Percentiles rank a stretch among this genome's conserved stretches.
Evolutionary conservation across 345 rosid species (phyloP).

Genomic region (Sisymbrium altissimum): DNA sequence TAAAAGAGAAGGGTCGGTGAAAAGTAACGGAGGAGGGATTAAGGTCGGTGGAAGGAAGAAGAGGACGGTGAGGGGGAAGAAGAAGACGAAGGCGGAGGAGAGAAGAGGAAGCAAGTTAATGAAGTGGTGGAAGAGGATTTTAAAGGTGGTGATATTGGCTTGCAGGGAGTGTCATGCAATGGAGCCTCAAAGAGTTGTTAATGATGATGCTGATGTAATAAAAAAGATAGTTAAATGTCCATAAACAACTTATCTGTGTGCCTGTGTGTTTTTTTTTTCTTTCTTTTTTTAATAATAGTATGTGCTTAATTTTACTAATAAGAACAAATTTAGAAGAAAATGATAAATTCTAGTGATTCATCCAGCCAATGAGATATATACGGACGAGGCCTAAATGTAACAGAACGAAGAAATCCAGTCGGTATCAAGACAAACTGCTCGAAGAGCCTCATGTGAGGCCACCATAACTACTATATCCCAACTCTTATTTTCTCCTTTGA

Average conservation of each 20-base stretch:
- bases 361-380: too few relatives aligned
- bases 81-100: conserved; percentile 7
- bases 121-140: conserved; percentile 47
- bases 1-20: conserved; percentile 52
- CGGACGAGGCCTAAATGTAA: too few relatives aligned
- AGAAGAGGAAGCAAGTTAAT: conserved; percentile 22
- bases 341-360: too few relatives aligned
- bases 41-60: conserved; percentile 25
- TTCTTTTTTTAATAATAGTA: too few relatives aligned
- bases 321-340: neutral
- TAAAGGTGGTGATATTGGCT: conserved; percentile 50
- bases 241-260: conserved; percentile 8
- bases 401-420: too few relatives aligned
- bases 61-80: conserved; percentile 10
- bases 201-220: neutral
- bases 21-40: conserved; percentile 30
- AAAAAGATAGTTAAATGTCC: conserved; percentile 18
- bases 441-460: too few relatives aligned
- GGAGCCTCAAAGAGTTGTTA: conserved; percentile 47
- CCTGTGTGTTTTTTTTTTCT: too few relatives aligned
- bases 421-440: too few relatives aligned
- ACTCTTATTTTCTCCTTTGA: too few relatives aligned
- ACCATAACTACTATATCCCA: too few relatives aligned
- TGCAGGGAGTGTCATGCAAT: conserved; percentile 83
- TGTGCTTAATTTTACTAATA: too few relatives aligned